These are phyloP conservation scores for Fusarium sp. DNA, from an alignment of 2,329 filamentous ascomycete species.

Conservation along the genomic window DNA sequence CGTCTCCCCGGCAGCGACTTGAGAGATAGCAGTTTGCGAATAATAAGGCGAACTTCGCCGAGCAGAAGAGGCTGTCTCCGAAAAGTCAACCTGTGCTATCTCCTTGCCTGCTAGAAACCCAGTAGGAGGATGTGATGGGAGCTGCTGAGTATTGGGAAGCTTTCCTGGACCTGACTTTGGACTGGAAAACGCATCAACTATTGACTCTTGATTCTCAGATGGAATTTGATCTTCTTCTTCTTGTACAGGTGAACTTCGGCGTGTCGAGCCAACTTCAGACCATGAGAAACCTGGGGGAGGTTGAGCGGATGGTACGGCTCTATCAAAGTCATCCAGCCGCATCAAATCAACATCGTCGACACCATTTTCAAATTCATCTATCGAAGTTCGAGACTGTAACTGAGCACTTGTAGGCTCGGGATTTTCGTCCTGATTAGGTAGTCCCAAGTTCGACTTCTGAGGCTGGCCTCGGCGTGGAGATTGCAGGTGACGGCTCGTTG, in stretches of 20 bases:
- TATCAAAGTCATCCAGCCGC: constrained; percentile 16
- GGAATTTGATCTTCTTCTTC: constrained; percentile 24
- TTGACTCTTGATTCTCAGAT: constrained; percentile 45
- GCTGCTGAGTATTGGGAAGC: constrained; percentile 53
- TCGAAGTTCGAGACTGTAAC: neutral
- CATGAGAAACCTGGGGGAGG: constrained; percentile 41
- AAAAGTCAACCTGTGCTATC: constrained; percentile 48
- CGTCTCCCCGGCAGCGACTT: constrained; percentile 6
- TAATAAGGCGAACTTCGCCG: constrained; percentile 51
- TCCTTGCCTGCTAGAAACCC: neutral
- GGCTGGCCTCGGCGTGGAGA: constrained; percentile 18
- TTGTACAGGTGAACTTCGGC: constrained; percentile 50
- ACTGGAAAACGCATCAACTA: constrained; percentile 48
- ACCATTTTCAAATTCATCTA: constrained; percentile 41
- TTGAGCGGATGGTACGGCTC: neutral
- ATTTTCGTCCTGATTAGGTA: neutral
- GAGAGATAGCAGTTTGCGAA: constrained; percentile 18
- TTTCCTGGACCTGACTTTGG: constrained; percentile 37
- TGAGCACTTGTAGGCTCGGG: neutral
- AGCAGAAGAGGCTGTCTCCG: constrained; percentile 54
- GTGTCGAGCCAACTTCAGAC: constrained; percentile 49
- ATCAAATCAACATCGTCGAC: constrained; percentile 47
- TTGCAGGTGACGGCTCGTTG: constrained; percentile 47
- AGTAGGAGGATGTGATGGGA: constrained; percentile 26
- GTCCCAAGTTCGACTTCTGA: neutral